Percentiles rank a stretch among this genome's conserved stretches.
Conservation (phyloP, 2,329 filamentous ascomycete genomes). For the Blastomyces parvus region DNA sequence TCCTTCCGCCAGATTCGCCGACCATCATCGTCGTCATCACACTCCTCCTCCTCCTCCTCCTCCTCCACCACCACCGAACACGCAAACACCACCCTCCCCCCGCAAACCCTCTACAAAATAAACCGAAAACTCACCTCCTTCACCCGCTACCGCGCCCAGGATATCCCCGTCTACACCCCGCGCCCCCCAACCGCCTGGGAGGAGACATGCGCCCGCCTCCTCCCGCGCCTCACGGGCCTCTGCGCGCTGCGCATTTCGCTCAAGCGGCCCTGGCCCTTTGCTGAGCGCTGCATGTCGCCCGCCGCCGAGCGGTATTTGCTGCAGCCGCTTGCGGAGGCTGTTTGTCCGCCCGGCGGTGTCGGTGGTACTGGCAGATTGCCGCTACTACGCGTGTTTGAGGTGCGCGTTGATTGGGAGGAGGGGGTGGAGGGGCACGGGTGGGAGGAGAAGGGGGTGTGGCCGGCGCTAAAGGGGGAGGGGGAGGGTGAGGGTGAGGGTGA, state of each 20-base stretch:
- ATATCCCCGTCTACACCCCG: neutral
- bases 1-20: neutral
- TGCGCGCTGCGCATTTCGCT: neutral
- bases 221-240: neutral
- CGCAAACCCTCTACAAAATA: neutral
- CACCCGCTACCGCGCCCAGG: neutral
- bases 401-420: neutral
- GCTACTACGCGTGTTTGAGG: neutral
- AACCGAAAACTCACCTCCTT: neutral
- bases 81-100: neutral
- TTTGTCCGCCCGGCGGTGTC: no score
- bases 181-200: neutral
- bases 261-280: neutral
- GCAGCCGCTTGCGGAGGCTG: neutral
- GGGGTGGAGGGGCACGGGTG: slow-evolving; percentile 2
- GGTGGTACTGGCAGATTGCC: no score
- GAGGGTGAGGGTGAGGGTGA: neutral
- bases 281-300: neutral
- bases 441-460: neutral
- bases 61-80: neutral
- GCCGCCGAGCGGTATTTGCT: neutral
- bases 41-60: neutral
- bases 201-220: neutral
- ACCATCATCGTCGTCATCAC: neutral
- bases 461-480: neutral